phyloP scores from a whole-genome alignment of 768 basidiomycete genomes.

The Serendipita sp. region DNA sequence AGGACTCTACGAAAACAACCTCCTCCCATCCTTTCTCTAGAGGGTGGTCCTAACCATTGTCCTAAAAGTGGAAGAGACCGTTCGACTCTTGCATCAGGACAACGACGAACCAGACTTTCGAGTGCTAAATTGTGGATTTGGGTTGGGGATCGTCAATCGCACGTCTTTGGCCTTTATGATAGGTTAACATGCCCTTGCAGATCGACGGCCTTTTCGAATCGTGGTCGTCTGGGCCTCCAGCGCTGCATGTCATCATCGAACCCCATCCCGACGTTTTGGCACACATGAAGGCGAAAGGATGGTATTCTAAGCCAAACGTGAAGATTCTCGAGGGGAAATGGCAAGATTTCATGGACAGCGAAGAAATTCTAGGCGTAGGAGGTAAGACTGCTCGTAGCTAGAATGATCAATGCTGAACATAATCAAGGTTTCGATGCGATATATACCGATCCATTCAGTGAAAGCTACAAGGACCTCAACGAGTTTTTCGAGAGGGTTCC shows the following conservation, averaged over 20 bases:
- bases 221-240: slow-evolving; percentile 35
- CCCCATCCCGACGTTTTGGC: slow-evolving; percentile 83
- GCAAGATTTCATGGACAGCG: slow-evolving; percentile 66
- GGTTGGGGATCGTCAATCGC: slow-evolving; percentile 66
- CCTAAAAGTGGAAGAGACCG: slow-evolving; percentile 56
- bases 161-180: neutral
- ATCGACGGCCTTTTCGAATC: slow-evolving; percentile 71
- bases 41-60: slow-evolving; percentile 16
- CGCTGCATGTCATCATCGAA: slow-evolving; percentile 79
- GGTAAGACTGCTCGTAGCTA: slow-evolving; percentile 14
- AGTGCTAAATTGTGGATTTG: slow-evolving; percentile 85
- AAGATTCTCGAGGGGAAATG: slow-evolving; percentile 78
- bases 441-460: slow-evolving; percentile 90
- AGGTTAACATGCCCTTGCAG: slow-evolving; percentile 24
- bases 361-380: slow-evolving; percentile 41
- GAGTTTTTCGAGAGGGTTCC: slow-evolving; percentile 71
- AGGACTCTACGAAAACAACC: neutral
- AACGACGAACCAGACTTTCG: slow-evolving; percentile 37
- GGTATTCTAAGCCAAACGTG: slow-evolving; percentile 64
- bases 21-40: neutral
- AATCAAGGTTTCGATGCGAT: slow-evolving; percentile 53
- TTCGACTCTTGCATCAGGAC: slow-evolving; percentile 38
- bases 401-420: no score
- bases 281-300: slow-evolving; percentile 56
- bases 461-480: slow-evolving; percentile 62